These are phyloP conservation scores for Trypanosoma cruzi DNA, from an alignment of 208 protist species.

Conservation along the genomic window DNA sequence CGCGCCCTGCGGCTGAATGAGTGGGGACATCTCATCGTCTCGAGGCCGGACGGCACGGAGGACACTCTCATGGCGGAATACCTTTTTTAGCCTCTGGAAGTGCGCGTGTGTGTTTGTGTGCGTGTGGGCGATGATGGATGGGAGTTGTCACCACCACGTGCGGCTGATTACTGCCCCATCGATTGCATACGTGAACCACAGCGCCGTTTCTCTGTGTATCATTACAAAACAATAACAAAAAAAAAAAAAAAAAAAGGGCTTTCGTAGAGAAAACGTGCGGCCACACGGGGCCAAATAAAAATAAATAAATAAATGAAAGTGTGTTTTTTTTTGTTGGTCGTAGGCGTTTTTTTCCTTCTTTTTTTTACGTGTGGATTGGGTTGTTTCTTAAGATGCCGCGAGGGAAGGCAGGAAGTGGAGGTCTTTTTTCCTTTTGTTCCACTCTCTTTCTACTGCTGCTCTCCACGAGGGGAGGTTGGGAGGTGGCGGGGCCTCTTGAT, in stretches of 20 bases:
- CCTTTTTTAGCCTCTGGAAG: conserved; percentile 46
- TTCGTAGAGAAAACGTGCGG: no score
- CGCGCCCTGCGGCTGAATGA: conserved; percentile 49
- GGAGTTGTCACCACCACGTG: not conserved
- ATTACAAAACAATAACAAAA: not conserved
- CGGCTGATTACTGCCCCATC: no score
- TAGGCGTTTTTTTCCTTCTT: not conserved
- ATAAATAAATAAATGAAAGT: not conserved
- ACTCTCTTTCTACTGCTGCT: no score
- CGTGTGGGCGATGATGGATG: no score
- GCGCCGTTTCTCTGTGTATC: not conserved
- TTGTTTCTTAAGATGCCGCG: no score
- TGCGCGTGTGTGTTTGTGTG: no score
- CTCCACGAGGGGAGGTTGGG: no score
- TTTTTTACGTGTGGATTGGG: not conserved
- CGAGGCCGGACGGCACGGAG: conserved; percentile 36
- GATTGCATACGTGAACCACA: not conserved
- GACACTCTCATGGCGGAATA: conserved; percentile 64
- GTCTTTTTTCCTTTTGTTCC: no score
- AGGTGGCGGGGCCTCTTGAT: no score
- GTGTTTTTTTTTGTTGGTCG: not conserved
- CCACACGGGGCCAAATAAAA: not conserved
- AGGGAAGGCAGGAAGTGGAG: no score
- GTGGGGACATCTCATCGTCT: conserved; percentile 64
- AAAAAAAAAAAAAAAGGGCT: not conserved